Percentiles rank a stretch among this genome's conserved stretches.
phyloP scores from a whole-genome alignment of 768 basidiomycete species.

The Leucocoprinus birnbaumii region DNA sequence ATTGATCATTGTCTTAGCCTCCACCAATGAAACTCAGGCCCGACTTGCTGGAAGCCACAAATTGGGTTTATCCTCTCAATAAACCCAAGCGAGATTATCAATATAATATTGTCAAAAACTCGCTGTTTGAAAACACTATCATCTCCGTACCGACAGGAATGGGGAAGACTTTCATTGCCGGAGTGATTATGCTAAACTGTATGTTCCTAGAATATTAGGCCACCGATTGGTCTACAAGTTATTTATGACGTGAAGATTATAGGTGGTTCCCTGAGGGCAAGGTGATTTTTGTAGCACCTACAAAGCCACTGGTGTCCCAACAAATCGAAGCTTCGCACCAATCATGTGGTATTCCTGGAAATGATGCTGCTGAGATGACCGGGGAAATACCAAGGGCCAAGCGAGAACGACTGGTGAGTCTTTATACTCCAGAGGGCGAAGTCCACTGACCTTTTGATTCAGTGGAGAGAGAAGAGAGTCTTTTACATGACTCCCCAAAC shows the following conservation, averaged over 20 bases:
- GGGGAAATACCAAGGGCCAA: slow-evolving; percentile 58
- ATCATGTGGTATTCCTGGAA: slow-evolving; percentile 89
- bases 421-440: background rate
- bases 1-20: slow-evolving; percentile 44
- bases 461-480: slow-evolving; percentile 84
- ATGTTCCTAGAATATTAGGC: slow-evolving; percentile 12
- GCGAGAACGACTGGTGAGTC: slow-evolving; percentile 59
- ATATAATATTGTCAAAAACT: slow-evolving; percentile 84
- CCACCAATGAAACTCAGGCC: slow-evolving; percentile 74
- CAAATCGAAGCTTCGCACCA: slow-evolving; percentile 93
- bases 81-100: slow-evolving; percentile 89
- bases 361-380: slow-evolving; percentile 83
- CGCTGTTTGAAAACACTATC: slow-evolving; percentile 89
- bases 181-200: slow-evolving; percentile 96
- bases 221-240: slow-evolving; percentile 5
- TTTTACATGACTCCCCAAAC: slow-evolving; percentile 98
- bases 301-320: slow-evolving; percentile 94
- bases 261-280: slow-evolving; percentile 93
- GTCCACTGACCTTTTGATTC: background rate
- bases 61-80: slow-evolving; percentile 93
- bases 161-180: slow-evolving; percentile 98
- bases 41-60: slow-evolving; percentile 76
- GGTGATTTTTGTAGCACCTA: slow-evolving; percentile 93
- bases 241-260: slow-evolving; percentile 52
- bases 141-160: slow-evolving; percentile 94